phyloP scores from a whole-genome alignment of 208 protist genomes.

The Wallacemonas rigidus region DNA sequence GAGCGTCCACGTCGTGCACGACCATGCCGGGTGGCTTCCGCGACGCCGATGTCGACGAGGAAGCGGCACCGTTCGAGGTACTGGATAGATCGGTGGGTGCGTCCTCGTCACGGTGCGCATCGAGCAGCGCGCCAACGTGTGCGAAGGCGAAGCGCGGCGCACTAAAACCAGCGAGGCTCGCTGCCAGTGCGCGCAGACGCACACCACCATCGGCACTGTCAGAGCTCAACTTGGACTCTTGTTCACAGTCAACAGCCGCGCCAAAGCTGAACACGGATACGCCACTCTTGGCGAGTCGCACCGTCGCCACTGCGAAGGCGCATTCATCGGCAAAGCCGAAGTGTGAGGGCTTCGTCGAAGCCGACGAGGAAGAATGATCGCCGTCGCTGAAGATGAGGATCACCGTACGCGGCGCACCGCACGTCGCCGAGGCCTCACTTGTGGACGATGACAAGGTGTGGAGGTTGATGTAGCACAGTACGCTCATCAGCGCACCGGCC shows the following conservation, averaged over 20 bases:
- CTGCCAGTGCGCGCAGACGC: constrained; percentile 42
- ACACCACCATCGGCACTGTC: neutral
- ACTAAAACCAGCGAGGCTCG: constrained; percentile 42
- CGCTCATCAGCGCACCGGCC: constrained; percentile 61
- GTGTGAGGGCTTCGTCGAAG: neutral
- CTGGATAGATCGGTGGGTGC: neutral
- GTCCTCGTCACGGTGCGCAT: neutral
- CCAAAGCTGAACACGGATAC: constrained; percentile 62
- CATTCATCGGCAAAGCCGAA: constrained; percentile 66
- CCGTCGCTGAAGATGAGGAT: constrained; percentile 74
- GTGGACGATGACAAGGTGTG: constrained; percentile 23
- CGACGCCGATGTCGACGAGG: neutral
- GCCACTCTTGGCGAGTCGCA: constrained; percentile 36
- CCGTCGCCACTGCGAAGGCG: constrained; percentile 53
- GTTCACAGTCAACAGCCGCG: constrained; percentile 18
- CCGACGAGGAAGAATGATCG: neutral
- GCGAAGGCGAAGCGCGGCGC: constrained; percentile 27
- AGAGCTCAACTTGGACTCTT: no score
- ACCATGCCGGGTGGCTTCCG: neutral
- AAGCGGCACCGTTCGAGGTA: neutral
- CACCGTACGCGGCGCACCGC: constrained; percentile 2
- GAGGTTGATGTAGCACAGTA: constrained; percentile 50
- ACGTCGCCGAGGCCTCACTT: neutral
- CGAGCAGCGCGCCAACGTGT: constrained; percentile 44
- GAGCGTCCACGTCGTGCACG: constrained; percentile 12